A percentile compares a stretch with the other conserved stretches of the same genome.
Evolutionary conservation across 225 moss, liverwort and hornwort species (phyloP).

Genomic region (Asterella californica): DNA sequence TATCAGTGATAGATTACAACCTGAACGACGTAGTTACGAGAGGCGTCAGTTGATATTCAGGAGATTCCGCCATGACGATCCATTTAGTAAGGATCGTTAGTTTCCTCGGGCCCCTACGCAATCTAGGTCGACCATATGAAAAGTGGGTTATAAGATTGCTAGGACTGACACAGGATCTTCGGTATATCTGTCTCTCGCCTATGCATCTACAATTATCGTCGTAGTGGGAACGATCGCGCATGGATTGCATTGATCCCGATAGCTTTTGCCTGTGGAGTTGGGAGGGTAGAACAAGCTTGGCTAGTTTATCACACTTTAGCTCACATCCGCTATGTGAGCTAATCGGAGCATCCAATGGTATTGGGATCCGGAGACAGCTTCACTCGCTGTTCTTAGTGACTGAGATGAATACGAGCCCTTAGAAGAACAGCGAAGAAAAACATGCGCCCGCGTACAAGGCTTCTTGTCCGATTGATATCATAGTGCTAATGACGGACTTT

Average conservation of each 20-base stretch:
- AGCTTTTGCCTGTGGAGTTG: neutral
- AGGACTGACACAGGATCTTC: neutral
- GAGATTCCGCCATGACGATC: neutral
- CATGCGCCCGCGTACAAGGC: conserved; percentile 5
- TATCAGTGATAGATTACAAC: neutral
- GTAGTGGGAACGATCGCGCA: neutral
- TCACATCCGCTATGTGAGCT: too few relatives aligned
- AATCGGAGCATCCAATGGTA: neutral
- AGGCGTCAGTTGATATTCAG: neutral
- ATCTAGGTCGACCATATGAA: neutral
- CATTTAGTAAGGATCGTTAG: neutral
- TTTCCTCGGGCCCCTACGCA: neutral
- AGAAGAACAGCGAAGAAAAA: conserved; percentile 4
- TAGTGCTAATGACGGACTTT: conserved; percentile 2
- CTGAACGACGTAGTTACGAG: neutral
- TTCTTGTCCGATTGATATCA: conserved; percentile 15
- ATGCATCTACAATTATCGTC: neutral
- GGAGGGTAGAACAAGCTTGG: neutral
- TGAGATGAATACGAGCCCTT: conserved; percentile 4
- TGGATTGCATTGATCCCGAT: neutral
- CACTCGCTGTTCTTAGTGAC: conserved; percentile 1
- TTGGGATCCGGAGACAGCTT: neutral
- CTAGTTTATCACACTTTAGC: neutral
- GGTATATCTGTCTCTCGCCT: neutral
- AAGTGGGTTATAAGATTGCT: neutral